Percentiles rank a stretch among this genome's conserved stretches.
phyloP scores from a whole-genome alignment of 352 stramenopile species.

The Thraustotheca clavata region DNA sequence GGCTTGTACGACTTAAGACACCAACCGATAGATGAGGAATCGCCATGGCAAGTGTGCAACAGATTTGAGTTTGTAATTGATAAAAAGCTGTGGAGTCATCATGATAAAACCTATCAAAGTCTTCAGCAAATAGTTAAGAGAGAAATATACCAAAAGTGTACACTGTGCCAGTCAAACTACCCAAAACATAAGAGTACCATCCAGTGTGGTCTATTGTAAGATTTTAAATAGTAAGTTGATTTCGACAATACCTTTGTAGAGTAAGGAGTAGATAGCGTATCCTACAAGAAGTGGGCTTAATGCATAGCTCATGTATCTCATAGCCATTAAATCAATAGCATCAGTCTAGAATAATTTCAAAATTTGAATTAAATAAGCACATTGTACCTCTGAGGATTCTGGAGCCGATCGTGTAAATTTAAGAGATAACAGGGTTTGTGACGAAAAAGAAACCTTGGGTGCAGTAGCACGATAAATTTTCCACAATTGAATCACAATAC shows the following conservation, averaged over 20 bases:
- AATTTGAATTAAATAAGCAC: conserved; percentile 20
- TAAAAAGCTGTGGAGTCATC: conserved; percentile 89
- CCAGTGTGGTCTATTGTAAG: conserved; percentile 40
- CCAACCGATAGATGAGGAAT: conserved; percentile 88
- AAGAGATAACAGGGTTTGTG: background rate
- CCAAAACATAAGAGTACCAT: conserved; percentile 82
- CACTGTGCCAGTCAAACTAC: conserved; percentile 76
- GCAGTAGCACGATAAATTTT: conserved; percentile 48
- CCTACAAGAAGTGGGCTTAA: conserved; percentile 67
- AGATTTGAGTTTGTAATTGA: conserved; percentile 90
- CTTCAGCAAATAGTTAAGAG: background rate
- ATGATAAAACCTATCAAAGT: conserved; percentile 65
- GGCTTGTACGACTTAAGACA: conserved; percentile 18
- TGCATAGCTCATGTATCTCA: conserved; percentile 67
- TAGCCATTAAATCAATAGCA: conserved; percentile 76
- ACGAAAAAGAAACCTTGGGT: conserved; percentile 2
- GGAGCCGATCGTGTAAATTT: background rate
- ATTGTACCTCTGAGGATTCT: conserved; percentile 8
- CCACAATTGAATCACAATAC: conserved; percentile 76
- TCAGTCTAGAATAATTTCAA: conserved; percentile 36
- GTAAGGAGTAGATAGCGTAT: conserved; percentile 68
- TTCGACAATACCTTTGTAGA: conserved; percentile 38
- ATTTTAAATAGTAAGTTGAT: background rate
- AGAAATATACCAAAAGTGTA: conserved; percentile 67
- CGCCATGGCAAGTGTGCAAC: conserved; percentile 90